These are phyloP conservation scores for Globisporangium yorkense DNA, from an alignment of 352 stramenopile species.

Conservation along the genomic window DNA sequence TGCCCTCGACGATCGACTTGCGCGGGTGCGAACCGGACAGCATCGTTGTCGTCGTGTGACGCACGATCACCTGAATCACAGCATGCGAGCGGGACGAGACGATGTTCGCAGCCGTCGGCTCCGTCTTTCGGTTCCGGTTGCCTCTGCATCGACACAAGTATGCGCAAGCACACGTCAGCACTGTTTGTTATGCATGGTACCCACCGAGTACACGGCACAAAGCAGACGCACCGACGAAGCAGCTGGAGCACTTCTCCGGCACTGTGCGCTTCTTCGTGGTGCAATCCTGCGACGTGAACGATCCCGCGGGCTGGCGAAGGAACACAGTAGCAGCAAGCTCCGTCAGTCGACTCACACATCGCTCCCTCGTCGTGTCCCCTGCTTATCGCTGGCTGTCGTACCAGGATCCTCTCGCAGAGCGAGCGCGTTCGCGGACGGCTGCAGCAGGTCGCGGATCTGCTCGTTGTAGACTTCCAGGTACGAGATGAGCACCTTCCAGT, in stretches of 20 bases:
- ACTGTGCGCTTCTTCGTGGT: constrained; percentile 42
- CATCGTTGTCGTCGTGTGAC: constrained; percentile 51
- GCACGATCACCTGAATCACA: constrained; percentile 70
- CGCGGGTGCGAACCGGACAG: constrained; percentile 32
- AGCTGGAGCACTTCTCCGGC: constrained; percentile 42
- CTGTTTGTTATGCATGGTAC: background rate
- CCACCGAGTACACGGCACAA: background rate
- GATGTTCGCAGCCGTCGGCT: constrained; percentile 76
- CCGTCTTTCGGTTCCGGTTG: constrained; percentile 49
- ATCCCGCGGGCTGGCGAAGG: constrained; percentile 27
- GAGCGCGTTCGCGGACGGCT: constrained; percentile 27
- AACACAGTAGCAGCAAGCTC: background rate
- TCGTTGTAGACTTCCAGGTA: constrained; percentile 94
- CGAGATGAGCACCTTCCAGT: constrained; percentile 79
- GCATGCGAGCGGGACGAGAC: constrained; percentile 81
- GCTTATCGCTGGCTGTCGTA: constrained; percentile 3
- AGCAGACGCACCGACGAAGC: constrained; percentile 23
- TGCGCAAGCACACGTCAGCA: background rate
- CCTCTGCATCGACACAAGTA: constrained; percentile 15
- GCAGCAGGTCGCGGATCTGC: constrained; percentile 86
- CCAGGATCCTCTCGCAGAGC: constrained; percentile 46
- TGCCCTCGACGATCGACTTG: constrained; percentile 61
- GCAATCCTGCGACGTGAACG: constrained; percentile 46
- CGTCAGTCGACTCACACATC: background rate
- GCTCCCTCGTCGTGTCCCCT: no score